Base-by-base conservation (phyloP, 306 rosid genomes). In the Fagus crenata region DNA sequence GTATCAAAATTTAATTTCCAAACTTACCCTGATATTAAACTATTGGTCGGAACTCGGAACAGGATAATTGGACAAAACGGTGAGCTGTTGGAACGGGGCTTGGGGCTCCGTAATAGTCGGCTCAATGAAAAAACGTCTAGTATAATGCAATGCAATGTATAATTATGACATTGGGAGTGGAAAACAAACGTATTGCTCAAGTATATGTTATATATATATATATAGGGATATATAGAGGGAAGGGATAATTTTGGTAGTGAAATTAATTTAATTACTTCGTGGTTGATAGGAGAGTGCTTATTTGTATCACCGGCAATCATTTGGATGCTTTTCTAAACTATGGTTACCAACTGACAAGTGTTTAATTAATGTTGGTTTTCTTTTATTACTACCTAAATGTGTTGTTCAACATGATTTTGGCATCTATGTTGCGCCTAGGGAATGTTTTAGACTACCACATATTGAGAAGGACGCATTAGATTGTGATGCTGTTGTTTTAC, bases 101-200 rank as follows among this genome's bases (percentile, higher is more conserved):
- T 49, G 80, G 69, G 67, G 78, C 82, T 81, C 86, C 84, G 85
- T 79, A 79, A 85, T 79, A 81, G 69, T 81, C 64, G 59, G 75
- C 59, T 74, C 72, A 77, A 74, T 74, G 69, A 51, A 72, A 55
- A 53, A 43, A 37, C 28, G 8, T 7, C 8, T 9, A 9, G 14
- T 46, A 9, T 46, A 22, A 22, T 22, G 28, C 28, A 46, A 46
- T 46, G 51, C 2, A 46, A 46, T 46, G 77, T 49, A 69, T 76
- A 35, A 89, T 86, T 78, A 89, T 86, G 89, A 79, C 79, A 6
- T 39, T 77, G 36, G 72, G 33, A 35, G 77, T 75, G 80, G 79
- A 58, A 68, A 12, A 73, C 83, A 85, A 81, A 75, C 89, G 86
- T 82, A 81, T 74, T 15, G 73, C 56, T 61, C 76, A 65, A 75